Evolutionary conservation across 768 basidiomycete species (phyloP).

Genomic region (Vararia minispora): DNA sequence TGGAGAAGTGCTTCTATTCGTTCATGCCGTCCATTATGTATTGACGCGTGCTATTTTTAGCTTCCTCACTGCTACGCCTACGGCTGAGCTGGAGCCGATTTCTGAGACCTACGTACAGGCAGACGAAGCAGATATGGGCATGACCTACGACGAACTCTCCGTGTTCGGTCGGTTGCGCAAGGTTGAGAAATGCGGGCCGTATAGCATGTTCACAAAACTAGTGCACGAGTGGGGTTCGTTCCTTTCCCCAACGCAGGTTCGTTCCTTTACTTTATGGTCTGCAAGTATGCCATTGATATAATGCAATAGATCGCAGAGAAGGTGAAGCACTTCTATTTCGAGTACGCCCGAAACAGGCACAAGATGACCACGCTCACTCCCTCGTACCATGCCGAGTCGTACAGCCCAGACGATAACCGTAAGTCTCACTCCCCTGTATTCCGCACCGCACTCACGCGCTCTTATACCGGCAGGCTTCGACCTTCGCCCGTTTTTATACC

Average conservation of each 20-base stretch:
- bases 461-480: constrained; percentile 62
- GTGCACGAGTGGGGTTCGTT: constrained; percentile 86
- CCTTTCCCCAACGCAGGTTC: constrained; percentile 74
- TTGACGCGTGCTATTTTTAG: constrained; percentile 27
- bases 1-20: constrained; percentile 47
- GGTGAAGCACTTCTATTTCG: constrained; percentile 95
- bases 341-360: constrained; percentile 92
- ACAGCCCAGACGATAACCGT: constrained; percentile 96
- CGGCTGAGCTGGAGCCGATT: constrained; percentile 93
- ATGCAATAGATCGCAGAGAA: constrained; percentile 78
- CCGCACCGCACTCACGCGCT: constrained; percentile 9
- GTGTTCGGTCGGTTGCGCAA: constrained; percentile 90
- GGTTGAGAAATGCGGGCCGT: constrained; percentile 95
- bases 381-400: constrained; percentile 90
- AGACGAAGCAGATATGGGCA: constrained; percentile 98
- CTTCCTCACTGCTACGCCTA: constrained; percentile 86
- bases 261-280: background rate
- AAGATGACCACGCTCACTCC: constrained; percentile 98
- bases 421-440: constrained; percentile 19
- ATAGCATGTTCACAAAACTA: constrained; percentile 94
- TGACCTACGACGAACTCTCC: constrained; percentile 97
- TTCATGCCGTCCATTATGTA: constrained; percentile 1
- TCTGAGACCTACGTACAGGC: constrained; percentile 91
- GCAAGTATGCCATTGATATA: constrained; percentile 2
- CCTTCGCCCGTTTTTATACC: constrained; percentile 92